Evolutionary conservation across 495 filamentous ascomycete species (phyloP).

Genomic region (Penicillium robsamsonii): DNA sequence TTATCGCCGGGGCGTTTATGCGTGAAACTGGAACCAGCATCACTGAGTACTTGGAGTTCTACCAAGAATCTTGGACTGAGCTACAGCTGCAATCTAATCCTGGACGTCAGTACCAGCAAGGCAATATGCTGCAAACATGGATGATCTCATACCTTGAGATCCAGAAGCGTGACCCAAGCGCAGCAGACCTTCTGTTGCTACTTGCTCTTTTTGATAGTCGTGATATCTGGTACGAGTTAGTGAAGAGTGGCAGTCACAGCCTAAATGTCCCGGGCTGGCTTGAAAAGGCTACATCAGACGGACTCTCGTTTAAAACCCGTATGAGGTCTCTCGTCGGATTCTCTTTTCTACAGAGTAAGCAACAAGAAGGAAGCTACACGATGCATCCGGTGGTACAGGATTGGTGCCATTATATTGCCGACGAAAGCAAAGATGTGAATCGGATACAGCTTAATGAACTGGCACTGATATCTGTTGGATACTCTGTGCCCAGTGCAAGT

Average conservation of each 20-base stretch:
- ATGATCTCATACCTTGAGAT: constrained; percentile 43
- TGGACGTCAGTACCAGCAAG: constrained; percentile 34
- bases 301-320: constrained; percentile 29
- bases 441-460: constrained; percentile 19
- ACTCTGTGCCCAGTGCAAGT: background rate
- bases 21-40: constrained; percentile 33
- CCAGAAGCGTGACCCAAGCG: constrained; percentile 27
- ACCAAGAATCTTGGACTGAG: constrained; percentile 40
- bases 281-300: constrained; percentile 21
- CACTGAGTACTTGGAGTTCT: constrained; percentile 38
- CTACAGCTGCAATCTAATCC: constrained; percentile 30
- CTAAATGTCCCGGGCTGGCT: constrained; percentile 30
- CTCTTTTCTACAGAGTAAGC: constrained; percentile 29
- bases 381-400: constrained; percentile 38
- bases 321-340: constrained; percentile 33
- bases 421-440: constrained; percentile 10
- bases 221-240: constrained; percentile 51
- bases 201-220: constrained; percentile 51
- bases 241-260: constrained; percentile 18
- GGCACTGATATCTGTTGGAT: constrained; percentile 28
- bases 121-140: constrained; percentile 47
- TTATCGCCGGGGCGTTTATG: constrained; percentile 43
- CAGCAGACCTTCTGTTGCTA: constrained; percentile 41
- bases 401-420: constrained; percentile 29
- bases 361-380: constrained; percentile 31